Conservation (phyloP, 2,329 filamentous ascomycete species). For the Xylariales sp. region DNA sequence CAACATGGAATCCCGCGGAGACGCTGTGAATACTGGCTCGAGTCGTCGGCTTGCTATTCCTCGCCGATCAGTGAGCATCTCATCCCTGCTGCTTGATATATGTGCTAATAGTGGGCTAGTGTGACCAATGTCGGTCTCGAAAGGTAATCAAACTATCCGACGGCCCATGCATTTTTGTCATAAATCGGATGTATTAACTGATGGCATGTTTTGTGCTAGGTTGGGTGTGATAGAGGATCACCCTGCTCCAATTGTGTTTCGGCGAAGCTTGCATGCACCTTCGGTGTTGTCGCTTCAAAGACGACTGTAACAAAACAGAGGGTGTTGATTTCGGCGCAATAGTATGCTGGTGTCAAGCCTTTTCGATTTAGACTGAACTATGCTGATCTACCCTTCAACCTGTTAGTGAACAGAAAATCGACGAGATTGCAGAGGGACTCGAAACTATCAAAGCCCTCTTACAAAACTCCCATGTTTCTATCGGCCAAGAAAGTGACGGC, state of each 20-base stretch:
- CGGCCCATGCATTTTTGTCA: not conserved
- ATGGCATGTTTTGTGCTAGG: constrained; percentile 32
- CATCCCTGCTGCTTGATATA: constrained; percentile 1
- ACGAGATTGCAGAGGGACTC: constrained; percentile 46
- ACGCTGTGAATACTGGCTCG: constrained; percentile 17
- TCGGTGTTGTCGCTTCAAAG: constrained; percentile 47
- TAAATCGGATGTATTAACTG: constrained; percentile 5
- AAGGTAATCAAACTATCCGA: constrained; percentile 42
- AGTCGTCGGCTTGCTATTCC: constrained; percentile 38
- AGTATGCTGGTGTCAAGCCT: constrained; percentile 44
- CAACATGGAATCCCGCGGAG: constrained; percentile 38
- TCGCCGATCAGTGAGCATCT: constrained; percentile 44
- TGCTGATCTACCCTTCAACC: not conserved
- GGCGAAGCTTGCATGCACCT: constrained; percentile 50
- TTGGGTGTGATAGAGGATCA: constrained; percentile 49
- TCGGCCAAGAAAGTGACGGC: not conserved
- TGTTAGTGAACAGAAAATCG: constrained; percentile 53
- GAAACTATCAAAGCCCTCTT: constrained; percentile 43
- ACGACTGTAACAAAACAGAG: constrained; percentile 48
- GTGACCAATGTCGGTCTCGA: constrained; percentile 49
- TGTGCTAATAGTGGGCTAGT: constrained; percentile 41
- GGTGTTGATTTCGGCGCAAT: constrained; percentile 53
- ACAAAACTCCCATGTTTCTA: constrained; percentile 21
- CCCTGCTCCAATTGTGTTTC: constrained; percentile 52
- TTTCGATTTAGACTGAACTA: not conserved